Evolutionary conservation across 2,329 filamentous ascomycete genomes (phyloP).

Genomic region (Botrytis hyacinthi): DNA sequence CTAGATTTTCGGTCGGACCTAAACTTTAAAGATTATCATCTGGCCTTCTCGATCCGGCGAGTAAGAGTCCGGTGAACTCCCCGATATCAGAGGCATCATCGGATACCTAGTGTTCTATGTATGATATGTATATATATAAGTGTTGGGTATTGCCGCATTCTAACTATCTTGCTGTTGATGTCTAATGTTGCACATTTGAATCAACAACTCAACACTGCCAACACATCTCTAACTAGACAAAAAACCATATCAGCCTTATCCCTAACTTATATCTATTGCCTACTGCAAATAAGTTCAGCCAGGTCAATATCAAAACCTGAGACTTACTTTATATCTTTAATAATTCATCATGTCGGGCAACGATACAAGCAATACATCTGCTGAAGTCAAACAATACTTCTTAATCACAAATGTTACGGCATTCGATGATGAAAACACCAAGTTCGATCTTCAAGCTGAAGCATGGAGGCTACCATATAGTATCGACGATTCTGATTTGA

Average conservation of each 20-base stretch:
- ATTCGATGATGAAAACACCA: constrained; percentile 14
- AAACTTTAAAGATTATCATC: constrained; percentile 18
- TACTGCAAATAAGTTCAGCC: neutral
- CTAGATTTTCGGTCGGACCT: constrained; percentile 3
- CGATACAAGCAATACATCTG: neutral
- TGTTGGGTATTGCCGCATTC: constrained; percentile 16
- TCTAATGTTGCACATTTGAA: constrained; percentile 12
- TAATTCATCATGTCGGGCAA: constrained; percentile 12
- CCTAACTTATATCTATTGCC: neutral
- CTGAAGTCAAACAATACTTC: constrained; percentile 24
- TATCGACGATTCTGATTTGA: constrained; percentile 36
- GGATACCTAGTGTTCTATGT: neutral
- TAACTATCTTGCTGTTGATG: constrained; percentile 2
- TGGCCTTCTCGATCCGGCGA: constrained; percentile 16
- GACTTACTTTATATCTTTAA: neutral
- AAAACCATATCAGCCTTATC: neutral
- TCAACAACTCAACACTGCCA: constrained; percentile 18
- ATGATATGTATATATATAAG: constrained; percentile 1
- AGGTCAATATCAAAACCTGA: neutral
- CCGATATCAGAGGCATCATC: neutral
- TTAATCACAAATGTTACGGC: constrained; percentile 25
- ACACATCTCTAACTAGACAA: constrained; percentile 1
- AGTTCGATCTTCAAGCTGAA: constrained; percentile 27
- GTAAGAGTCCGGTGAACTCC: neutral
- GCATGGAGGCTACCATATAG: constrained; percentile 32